Percentiles rank a stretch among this genome's conserved stretches.
phyloP scores from a whole-genome alignment of 148 eudicot species.

The Drosera capensis region DNA sequence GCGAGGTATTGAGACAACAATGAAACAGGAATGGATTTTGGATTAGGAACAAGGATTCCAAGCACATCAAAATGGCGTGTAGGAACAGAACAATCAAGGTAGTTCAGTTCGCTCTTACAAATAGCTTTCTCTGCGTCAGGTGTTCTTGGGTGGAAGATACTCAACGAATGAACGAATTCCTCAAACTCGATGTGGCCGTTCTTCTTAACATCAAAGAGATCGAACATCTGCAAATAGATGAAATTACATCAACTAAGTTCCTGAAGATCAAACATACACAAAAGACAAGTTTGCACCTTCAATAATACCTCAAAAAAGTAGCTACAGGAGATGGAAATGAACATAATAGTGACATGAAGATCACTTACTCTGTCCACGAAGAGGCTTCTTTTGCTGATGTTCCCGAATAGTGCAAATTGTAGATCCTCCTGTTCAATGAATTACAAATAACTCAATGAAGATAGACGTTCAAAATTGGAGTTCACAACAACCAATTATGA shows the following conservation, averaged over 20 bases:
- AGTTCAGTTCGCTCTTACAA: constrained; percentile 10
- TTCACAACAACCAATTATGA: not conserved
- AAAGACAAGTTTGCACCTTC: not conserved
- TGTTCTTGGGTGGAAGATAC: constrained; percentile 24
- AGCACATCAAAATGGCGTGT: not conserved
- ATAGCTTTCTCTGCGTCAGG: constrained; percentile 17
- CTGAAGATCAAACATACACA: not conserved
- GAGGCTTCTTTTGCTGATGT: constrained; percentile 8
- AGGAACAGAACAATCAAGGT: not conserved
- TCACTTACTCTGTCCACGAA: constrained; percentile 16
- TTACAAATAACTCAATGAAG: not conserved
- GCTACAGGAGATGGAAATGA: not conserved
- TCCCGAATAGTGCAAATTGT: constrained; percentile 16
- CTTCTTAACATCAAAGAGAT: constrained; percentile 22
- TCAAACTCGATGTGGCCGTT: constrained; percentile 23
- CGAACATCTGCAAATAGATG: constrained; percentile 17
- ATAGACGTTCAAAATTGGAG: not conserved
- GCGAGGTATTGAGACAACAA: constrained; percentile 4
- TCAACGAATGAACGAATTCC: constrained; percentile 19
- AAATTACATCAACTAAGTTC: constrained; percentile 1
- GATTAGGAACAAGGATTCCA: not conserved
- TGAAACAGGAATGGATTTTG: not conserved
- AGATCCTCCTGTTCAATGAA: constrained; percentile 13
- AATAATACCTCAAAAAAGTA: not conserved
- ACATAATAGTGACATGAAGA: not conserved